A percentile compares a stretch with the other conserved stretches of the same genome.
phyloP scores from a whole-genome alignment of 148 eudicot genomes.

The Camellia lanceoleosa region DNA sequence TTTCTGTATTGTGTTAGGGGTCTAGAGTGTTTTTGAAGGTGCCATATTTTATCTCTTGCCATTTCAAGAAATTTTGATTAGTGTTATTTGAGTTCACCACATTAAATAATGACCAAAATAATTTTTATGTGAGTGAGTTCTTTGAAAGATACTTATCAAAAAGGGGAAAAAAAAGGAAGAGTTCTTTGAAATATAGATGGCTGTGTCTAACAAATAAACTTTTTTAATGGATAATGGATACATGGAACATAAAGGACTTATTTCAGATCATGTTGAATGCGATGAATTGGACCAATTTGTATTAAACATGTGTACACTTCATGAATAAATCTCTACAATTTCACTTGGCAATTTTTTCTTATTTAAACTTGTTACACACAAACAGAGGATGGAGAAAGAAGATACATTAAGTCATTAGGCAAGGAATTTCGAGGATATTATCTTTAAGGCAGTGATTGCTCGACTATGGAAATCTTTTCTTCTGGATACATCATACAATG shows the following conservation, averaged over 20 bases:
- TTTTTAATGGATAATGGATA: background rate
- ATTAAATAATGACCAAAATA: background rate
- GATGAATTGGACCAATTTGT: too few species aligned
- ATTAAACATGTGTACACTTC: too few species aligned
- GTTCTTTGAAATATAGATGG: background rate
- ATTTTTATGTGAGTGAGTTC: too few species aligned
- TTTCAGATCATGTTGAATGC: too few species aligned
- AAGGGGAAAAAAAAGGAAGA: too few species aligned
- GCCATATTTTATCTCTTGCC: background rate
- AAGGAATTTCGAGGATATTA: too few species aligned
- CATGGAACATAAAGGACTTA: background rate
- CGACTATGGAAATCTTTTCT: too few species aligned
- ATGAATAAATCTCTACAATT: background rate
- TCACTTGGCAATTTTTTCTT: background rate
- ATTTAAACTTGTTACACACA: background rate
- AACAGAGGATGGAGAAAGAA: too few species aligned
- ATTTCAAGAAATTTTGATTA: background rate
- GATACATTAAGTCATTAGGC: too few species aligned
- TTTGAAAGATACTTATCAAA: too few species aligned
- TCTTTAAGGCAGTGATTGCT: too few species aligned
- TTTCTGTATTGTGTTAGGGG: background rate
- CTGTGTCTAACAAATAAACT: background rate
- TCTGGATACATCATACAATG: too few species aligned
- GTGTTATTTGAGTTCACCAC: background rate
- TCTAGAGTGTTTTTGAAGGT: background rate